Conservation (phyloP, 2,329 filamentous ascomycete species). For the Colletotrichum incanum region DNA sequence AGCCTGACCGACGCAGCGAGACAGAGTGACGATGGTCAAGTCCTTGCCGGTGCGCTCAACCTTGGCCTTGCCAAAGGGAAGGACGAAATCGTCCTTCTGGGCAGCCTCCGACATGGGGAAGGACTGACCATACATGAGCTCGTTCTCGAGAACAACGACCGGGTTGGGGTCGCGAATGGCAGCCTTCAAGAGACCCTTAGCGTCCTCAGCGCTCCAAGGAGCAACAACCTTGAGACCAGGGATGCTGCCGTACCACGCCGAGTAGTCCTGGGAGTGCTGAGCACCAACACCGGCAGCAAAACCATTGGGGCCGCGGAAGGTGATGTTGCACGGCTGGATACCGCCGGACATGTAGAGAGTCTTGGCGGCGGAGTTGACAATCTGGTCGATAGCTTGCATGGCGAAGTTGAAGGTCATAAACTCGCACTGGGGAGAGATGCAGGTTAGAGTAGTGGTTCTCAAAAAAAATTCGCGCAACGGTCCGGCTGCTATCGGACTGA, state of each 20-base stretch:
- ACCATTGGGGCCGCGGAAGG: conserved; percentile 98
- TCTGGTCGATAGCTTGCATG: conserved; percentile 99
- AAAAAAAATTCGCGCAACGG: not conserved
- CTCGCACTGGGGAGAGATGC: conserved; percentile 78
- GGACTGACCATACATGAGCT: conserved; percentile 90
- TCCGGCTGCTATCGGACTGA: too few species aligned
- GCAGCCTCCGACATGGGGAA: conserved; percentile 99
- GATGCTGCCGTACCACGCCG: conserved; percentile 98
- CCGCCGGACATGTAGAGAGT: conserved; percentile 99
- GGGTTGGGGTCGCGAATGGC: conserved; percentile 99
- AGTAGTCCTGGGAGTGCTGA: conserved; percentile 99
- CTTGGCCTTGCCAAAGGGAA: conserved; percentile 99
- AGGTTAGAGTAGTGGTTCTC: conserved; percentile 14
- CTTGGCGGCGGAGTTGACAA: conserved; percentile 99
- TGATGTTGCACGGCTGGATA: conserved; percentile 99
- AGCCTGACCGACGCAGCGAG: conserved; percentile 94
- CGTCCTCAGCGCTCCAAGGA: conserved; percentile 97
- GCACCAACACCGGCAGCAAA: conserved; percentile 96
- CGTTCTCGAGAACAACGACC: conserved; percentile 91
- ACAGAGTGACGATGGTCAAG: conserved; percentile 94
- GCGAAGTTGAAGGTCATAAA: conserved; percentile 99
- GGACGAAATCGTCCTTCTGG: conserved; percentile 95
- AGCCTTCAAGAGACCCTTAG: conserved; percentile 97
- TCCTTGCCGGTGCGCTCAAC: conserved; percentile 97
- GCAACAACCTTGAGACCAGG: conserved; percentile 97